phyloP scores from a whole-genome alignment of 176 grass and related monocot genomes.

The Poa annua region DNA sequence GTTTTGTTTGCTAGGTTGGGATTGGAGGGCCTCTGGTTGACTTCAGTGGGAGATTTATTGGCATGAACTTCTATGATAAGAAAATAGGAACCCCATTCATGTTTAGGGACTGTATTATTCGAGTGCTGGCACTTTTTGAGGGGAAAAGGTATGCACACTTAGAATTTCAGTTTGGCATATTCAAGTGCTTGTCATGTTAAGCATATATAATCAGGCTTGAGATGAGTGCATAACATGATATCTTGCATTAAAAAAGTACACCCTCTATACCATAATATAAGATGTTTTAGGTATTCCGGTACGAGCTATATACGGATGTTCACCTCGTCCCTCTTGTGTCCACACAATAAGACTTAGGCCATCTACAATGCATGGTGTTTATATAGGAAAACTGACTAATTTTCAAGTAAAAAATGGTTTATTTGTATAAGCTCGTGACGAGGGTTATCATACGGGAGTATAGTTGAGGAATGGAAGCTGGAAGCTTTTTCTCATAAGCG shows the following conservation, averaged over 20 bases:
- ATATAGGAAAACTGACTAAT: no score
- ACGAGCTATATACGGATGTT: no score
- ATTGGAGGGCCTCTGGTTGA: conserved; percentile 34
- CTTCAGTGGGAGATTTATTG: conserved; percentile 16
- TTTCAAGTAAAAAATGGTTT: no score
- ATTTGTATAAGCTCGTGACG: no score
- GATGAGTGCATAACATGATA: background rate
- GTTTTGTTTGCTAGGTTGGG: conserved; percentile 32
- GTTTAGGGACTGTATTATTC: background rate
- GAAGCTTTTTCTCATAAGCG: no score
- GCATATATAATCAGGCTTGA: background rate
- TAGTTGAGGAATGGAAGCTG: no score
- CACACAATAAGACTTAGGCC: no score
- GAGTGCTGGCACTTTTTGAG: conserved; percentile 9
- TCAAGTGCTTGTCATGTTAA: background rate
- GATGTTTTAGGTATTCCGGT: no score
- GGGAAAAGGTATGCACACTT: background rate
- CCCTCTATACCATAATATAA: no score
- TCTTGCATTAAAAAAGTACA: background rate
- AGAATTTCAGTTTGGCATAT: background rate
- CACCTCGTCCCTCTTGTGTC: no score
- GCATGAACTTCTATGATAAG: conserved; percentile 37
- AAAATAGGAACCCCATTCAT: conserved; percentile 30
- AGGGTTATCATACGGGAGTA: no score
- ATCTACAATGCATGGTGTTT: no score